Evolutionary conservation across 768 basidiomycete species (phyloP), one percentile per base, ranked within the genome.

Genomic region (Amanita phalloides): DNA sequence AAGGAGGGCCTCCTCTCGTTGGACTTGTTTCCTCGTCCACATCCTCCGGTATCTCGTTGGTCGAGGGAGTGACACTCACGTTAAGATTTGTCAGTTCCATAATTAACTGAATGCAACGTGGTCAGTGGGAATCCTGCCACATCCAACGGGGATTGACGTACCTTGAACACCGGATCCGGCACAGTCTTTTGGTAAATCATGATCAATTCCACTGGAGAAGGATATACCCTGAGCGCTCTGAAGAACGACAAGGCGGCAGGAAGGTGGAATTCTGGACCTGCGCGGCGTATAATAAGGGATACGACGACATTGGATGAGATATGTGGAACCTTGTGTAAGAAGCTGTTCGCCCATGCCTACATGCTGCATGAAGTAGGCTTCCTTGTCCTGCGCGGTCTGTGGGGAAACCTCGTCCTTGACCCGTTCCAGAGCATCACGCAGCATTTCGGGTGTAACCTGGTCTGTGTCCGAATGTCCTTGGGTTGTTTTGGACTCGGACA

Each of bases 181-280:
- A 95, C 81, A 32, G 91, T 93, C 68, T 87, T 86, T 69, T 97
- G 84, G 62, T 96, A 95, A 55, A 98, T 94, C 66, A 86, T 81
- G 60, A 99, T 86, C 58, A 98, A 80, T 67, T 98, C 96, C 30
- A 91, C 81, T 0, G 94, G 91, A 28, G 88, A 82, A 46, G 96
- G 96, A 70, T 99, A 99, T 33, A 96, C 92, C 50, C 86, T 77
- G 53, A 98, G 81, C 1, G 92, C 94, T 46, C 91, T 80, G 78
- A 84, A 99, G 79, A 98, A 98, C 38, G 83, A 79, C 63, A 90
- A 67, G 38, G 96, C 94, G 17, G 94, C 84, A 9, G 82, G 76
- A 25, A 97, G 74, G 62, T 85, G 70, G 68, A 82, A 85, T 25
- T 75, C 67, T 39, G 89, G 85, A 35, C 94, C 95, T 96, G 55